Evolutionary conservation across 169 alveolate genomes (phyloP).

Genomic region (Eimeria sp.): DNA sequence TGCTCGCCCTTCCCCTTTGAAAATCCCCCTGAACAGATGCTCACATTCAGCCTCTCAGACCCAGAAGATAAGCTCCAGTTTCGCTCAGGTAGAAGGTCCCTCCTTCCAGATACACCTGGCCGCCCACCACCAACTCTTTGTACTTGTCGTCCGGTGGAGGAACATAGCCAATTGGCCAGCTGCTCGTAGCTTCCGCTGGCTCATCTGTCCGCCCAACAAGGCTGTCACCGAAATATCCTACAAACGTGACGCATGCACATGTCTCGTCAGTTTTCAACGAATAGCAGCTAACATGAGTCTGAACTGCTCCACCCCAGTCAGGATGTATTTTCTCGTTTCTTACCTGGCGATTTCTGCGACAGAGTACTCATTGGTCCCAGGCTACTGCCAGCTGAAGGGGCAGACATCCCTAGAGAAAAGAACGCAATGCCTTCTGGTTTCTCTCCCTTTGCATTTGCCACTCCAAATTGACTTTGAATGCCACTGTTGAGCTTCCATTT

Average conservation of each 20-base stretch:
- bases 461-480: background rate
- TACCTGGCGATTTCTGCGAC: conserved; percentile 1
- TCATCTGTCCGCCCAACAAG: background rate
- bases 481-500: background rate
- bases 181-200: background rate
- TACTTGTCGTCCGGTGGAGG: conserved; percentile 73
- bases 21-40: background rate
- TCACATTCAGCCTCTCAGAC: conserved; percentile 31
- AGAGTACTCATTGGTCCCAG: background rate
- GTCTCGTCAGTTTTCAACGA: background rate
- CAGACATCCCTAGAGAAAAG: background rate
- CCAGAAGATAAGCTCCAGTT: conserved; percentile 83
- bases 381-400: background rate
- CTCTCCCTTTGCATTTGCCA: background rate
- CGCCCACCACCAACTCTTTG: conserved; percentile 74
- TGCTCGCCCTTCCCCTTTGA: background rate
- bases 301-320: too few relatives aligned
- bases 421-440: background rate
- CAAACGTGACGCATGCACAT: background rate
- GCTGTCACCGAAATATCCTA: background rate
- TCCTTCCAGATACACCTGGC: conserved; percentile 66
- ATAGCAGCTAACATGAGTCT: background rate
- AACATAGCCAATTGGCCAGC: conserved; percentile 80
- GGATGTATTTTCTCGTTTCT: background rate
- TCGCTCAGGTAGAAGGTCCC: conserved; percentile 81